These are phyloP conservation scores for Emmonsiellopsis sp. DNA, from an alignment of 2,329 filamentous ascomycete species.

Conservation along the genomic window DNA sequence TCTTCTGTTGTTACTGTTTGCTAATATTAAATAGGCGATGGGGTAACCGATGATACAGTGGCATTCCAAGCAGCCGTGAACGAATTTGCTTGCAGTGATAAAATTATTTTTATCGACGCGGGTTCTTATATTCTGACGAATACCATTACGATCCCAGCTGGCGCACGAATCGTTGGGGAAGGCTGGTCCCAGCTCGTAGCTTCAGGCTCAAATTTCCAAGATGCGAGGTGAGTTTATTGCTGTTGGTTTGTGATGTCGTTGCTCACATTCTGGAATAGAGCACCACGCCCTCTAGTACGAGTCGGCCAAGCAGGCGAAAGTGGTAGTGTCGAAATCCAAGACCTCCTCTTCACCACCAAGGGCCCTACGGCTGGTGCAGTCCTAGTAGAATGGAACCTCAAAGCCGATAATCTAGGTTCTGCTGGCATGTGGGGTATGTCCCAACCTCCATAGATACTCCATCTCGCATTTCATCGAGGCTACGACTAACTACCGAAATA, in stretches of 20 bases:
- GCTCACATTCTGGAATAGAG: neutral
- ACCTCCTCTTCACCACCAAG: slow-evolving; percentile 2
- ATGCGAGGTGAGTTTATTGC: neutral
- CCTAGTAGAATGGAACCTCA: slow-evolving; percentile 3
- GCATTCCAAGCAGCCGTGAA: neutral
- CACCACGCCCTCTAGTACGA: neutral
- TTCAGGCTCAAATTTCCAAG: slow-evolving; percentile 2
- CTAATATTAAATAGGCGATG: slow-evolving; percentile 3
- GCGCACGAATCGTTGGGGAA: slow-evolving; percentile 2
- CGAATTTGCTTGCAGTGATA: neutral
- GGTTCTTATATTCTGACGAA: slow-evolving; percentile 3
- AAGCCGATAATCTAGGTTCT: neutral
- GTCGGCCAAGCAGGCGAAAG: neutral
- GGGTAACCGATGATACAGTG: slow-evolving; percentile 1
- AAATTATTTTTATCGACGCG: slow-evolving; percentile 2
- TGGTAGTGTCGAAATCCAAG: slow-evolving; percentile 2
- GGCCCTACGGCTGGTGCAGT: neutral
- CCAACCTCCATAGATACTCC: neutral
- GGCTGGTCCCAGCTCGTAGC: slow-evolving; percentile 2
- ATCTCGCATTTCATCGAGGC: neutral
- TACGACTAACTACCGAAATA: neutral
- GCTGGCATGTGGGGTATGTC: slow-evolving; percentile 4
- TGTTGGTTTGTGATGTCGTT: neutral
- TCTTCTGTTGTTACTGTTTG: neutral
- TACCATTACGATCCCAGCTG: slow-evolving; percentile 1